phyloP scores from a whole-genome alignment of 2,329 filamentous ascomycete genomes.

The Phialophora tarda region DNA sequence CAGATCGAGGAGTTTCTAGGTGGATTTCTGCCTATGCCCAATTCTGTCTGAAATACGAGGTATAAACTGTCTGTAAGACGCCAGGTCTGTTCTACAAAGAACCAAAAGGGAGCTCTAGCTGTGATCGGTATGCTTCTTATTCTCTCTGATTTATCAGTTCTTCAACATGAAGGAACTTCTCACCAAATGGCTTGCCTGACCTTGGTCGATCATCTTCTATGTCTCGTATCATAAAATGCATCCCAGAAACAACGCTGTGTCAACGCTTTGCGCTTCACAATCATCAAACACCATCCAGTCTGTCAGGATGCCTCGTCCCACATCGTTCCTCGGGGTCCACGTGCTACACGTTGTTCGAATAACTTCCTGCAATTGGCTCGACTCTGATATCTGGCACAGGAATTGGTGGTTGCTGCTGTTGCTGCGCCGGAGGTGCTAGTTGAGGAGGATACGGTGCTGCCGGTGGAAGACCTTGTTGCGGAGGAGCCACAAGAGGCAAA shows the following conservation, averaged over 20 bases:
- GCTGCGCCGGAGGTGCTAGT: background rate
- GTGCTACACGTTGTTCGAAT: constrained; percentile 31
- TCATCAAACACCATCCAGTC: background rate
- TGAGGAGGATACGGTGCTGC: constrained; percentile 19
- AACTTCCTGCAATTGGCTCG: constrained; percentile 24
- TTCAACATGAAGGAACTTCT: background rate
- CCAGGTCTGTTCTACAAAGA: background rate
- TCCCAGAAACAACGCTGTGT: background rate
- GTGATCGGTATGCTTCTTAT: background rate
- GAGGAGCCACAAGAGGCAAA: constrained; percentile 12
- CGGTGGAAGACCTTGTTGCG: constrained; percentile 15
- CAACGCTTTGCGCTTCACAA: background rate
- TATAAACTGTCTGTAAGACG: background rate
- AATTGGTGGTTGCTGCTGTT: constrained; percentile 18
- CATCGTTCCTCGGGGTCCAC: background rate
- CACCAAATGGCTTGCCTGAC: background rate
- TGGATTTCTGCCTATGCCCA: too few species aligned
- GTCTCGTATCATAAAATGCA: background rate
- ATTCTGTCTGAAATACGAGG: background rate
- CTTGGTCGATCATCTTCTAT: background rate
- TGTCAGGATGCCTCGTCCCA: background rate
- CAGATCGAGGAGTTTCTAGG: too few species aligned
- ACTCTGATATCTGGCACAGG: constrained; percentile 34
- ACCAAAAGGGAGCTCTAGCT: background rate
- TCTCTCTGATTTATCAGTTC: background rate